Base-by-base conservation (phyloP, 805 yeast genomes). In the Wickerhamia fluorescens region DNA sequence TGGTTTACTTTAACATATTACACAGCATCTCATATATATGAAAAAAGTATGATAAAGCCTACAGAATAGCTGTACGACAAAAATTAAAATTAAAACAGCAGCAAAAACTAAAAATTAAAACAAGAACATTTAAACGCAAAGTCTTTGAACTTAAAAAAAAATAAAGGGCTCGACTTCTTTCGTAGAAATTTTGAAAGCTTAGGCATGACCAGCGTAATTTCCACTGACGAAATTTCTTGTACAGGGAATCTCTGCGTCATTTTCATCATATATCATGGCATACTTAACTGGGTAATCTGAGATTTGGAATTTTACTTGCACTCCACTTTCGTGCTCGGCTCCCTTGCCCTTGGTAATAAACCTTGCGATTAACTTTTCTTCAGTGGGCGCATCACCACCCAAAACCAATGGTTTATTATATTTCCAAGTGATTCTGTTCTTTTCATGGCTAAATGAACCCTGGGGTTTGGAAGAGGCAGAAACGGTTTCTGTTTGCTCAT, bases 391-490 rank as follows among this genome's bases (percentile, higher is more conserved):
- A 14, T 37, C 34, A n/a, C 42, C 58, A 15, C 52, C 43, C 34
- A 73, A 61, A 5, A 39, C 43, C 20, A 72, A 38, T 3, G 73
- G 67, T 7, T 55, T 38, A 16, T 43, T 37, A 42, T 76, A 75
- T 49, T 81, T 73, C 96, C 96, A 88, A 1, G 92, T 79, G 34
- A 92, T 78, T 56, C 96, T 73, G 42, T 75, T 79, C 48, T 75
- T 78, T 29, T 87, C 96, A 47, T 75, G 80, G 56, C 80, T 85
- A 66, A 87, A 89, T 1, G 94, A 74, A 33, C 96, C 97, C 32
- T 82, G 78, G 4, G 98, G 98, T 51, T 83, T 85, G 3, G 95
- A 81, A 37, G 87, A 76, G 1, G 96, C 96, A 13, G 78, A 66
- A 2, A 76, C 60, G 3, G 80, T 69, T 11, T 73, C 68, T 7